phyloP scores from a whole-genome alignment of 257 asterid species.

The Primulina tabacum region DNA sequence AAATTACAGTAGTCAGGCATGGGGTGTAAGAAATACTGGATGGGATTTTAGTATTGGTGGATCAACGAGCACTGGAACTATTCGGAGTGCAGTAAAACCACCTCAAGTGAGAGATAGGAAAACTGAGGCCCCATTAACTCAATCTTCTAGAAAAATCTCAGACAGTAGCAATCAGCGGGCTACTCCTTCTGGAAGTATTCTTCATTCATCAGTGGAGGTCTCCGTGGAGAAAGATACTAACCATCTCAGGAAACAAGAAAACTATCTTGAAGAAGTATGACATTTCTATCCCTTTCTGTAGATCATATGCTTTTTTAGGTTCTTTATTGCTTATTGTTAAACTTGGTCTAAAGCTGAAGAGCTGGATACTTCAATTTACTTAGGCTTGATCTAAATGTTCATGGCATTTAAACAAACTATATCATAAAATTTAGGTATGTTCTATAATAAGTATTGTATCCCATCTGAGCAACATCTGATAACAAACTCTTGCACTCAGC shows the following conservation, averaged over 20 bases:
- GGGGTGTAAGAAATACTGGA: constrained; percentile 62
- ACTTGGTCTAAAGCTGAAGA: constrained; percentile 11
- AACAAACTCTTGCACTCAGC: background rate
- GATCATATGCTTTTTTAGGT: constrained; percentile 13
- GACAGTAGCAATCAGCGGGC: constrained; percentile 57
- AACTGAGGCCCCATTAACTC: constrained; percentile 59
- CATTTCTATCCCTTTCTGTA: constrained; percentile 31
- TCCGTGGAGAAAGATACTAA: constrained; percentile 45
- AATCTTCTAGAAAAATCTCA: constrained; percentile 46
- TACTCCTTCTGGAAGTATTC: constrained; percentile 63
- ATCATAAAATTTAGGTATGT: constrained; percentile 1
- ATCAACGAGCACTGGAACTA: constrained; percentile 70
- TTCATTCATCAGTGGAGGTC: constrained; percentile 43
- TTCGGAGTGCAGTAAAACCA: constrained; percentile 76
- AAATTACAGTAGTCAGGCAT: constrained; percentile 58
- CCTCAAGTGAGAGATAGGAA: constrained; percentile 88
- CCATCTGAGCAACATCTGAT: background rate
- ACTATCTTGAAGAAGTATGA: constrained; percentile 61
- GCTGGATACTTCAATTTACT: constrained; percentile 18
- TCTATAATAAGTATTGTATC: background rate
- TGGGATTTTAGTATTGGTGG: constrained; percentile 98
- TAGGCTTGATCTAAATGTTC: background rate
- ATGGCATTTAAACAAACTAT: background rate
- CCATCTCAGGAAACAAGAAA: constrained; percentile 42
- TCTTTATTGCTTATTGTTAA: background rate